These are phyloP conservation scores for Tulasnella sp. DNA, from an alignment of 768 basidiomycete species.

Conservation along the genomic window DNA sequence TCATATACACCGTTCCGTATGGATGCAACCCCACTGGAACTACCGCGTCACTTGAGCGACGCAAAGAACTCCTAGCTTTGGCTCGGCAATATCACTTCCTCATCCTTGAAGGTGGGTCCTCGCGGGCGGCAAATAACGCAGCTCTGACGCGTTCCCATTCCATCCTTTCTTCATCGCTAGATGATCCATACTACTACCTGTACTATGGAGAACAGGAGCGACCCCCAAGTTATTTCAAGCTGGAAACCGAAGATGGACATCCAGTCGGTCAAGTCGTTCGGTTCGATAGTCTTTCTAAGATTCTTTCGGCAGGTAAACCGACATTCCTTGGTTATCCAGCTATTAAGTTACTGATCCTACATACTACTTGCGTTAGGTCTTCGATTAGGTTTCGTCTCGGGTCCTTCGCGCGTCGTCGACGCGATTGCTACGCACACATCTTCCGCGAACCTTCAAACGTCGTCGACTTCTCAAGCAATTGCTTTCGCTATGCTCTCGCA, in stretches of 20 bases:
- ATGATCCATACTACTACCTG: conserved; percentile 70
- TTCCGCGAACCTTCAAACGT: conserved; percentile 67
- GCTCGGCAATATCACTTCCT: conserved; percentile 74
- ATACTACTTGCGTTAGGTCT: conserved; percentile 47
- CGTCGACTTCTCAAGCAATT: conserved; percentile 67
- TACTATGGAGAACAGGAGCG: conserved; percentile 70
- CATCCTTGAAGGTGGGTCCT: conserved; percentile 74
- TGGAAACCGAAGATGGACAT: conserved; percentile 62
- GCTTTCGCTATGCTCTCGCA: conserved; percentile 58
- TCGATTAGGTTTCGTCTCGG: conserved; percentile 79
- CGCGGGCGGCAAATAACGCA: background rate
- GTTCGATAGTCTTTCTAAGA: conserved; percentile 89
- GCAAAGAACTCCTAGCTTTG: conserved; percentile 70
- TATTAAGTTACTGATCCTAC: background rate
- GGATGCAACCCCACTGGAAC: conserved; percentile 40
- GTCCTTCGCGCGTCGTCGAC: conserved; percentile 54
- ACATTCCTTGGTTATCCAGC: background rate
- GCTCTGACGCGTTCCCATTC: background rate
- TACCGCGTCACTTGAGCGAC: conserved; percentile 70
- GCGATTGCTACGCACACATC: conserved; percentile 47
- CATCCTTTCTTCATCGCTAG: conserved; percentile 45
- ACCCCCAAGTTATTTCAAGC: conserved; percentile 77
- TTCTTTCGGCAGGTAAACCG: conserved; percentile 59
- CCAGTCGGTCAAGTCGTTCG: conserved; percentile 72
- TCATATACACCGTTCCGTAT: conserved; percentile 74